Evolutionary conservation across 345 rosid genomes (phyloP), one percentile per base, ranked within the genome.

Genomic region (Durio zibethinus): DNA sequence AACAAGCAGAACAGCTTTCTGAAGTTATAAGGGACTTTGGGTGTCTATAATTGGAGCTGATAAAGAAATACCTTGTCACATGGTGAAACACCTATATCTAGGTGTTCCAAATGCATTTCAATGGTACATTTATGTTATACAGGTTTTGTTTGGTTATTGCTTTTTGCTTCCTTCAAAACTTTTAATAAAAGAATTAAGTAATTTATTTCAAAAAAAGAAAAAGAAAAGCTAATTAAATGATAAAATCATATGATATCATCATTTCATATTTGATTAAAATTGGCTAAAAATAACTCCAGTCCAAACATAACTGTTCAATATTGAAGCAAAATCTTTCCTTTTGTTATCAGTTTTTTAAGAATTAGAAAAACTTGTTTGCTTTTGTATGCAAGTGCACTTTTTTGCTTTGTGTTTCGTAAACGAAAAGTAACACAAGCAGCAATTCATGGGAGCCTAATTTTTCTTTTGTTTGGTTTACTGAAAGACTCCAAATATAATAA

Each of bases 231-330:
- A 31, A 6, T 69, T 31, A 52, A 52, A 72, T 15, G 45, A 31
- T 4, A 50, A 10, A 50, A 20, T 71, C 45, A 50, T 33, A 50
- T 72, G 29, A 31, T 50, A 20, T 72, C 10, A 50, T 20, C 18
- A 10, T 72, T 9, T 31, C 60, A 10, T 33, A 31, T 11, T 72
- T 43, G 29, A 11, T 68, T 42, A 72, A 33, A 50, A 45, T 31
- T 71, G 42, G 47, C 20, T 72, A 31, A 33, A 72, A 33, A 45
- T 5, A 72, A 72, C 42, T 33, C n/a, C 62, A 72, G 75, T 52
- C 50, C 42, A 31, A 31, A 62, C 66, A 29, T 15, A 70, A 48
- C 12, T 71, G 75, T 71, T 71, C 1, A 18, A 36, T 18, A 33
- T 50, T 10, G 23, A 50, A 33, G 61, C 29, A 72, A 52, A 72